These are phyloP conservation scores for Cladosporium sp. DNA, from an alignment of 2,329 filamentous ascomycete genomes.

Conservation along the genomic window DNA sequence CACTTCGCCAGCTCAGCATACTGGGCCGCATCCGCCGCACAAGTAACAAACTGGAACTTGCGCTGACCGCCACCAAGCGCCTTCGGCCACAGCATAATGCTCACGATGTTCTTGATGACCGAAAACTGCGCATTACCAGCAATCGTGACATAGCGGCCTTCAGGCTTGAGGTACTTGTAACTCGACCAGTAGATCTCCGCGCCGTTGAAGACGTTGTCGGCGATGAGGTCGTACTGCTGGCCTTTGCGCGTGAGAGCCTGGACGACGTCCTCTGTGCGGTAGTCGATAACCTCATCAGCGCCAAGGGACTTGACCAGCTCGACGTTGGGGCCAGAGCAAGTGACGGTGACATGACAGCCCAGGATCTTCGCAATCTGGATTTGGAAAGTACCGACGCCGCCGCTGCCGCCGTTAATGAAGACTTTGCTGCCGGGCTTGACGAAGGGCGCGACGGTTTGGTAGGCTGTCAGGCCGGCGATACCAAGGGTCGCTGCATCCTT, in stretches of 20 bases:
- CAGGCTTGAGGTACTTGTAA: conserved; percentile 53
- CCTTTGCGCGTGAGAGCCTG: conserved; percentile 51
- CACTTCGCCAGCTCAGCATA: conserved; percentile 55
- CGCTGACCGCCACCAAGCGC: conserved; percentile 56
- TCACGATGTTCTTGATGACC: conserved; percentile 36
- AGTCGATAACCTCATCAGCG: conserved; percentile 65
- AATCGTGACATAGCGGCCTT: conserved; percentile 57
- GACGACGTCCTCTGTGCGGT: conserved; percentile 53
- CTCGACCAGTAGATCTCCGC: conserved; percentile 56
- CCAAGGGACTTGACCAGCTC: conserved; percentile 60
- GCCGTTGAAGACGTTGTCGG: conserved; percentile 60
- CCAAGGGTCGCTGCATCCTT: conserved; percentile 41
- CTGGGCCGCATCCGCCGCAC: conserved; percentile 47
- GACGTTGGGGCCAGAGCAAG: conserved; percentile 60
- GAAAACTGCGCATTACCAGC: conserved; percentile 43
- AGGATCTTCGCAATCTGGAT: conserved; percentile 64
- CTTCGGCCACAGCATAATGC: conserved; percentile 47
- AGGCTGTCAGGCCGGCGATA: conserved; percentile 41
- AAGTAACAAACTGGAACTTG: conserved; percentile 44
- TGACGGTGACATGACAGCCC: conserved; percentile 60
- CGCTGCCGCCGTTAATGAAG: conserved; percentile 66
- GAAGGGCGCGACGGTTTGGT: conserved; percentile 39
- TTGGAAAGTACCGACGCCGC: conserved; percentile 60
- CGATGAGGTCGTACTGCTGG: conserved; percentile 50
- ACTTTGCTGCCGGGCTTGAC: conserved; percentile 50